These are phyloP conservation scores for Botrytis porri DNA, from an alignment of 2,329 filamentous ascomycete species.

Conservation along the genomic window DNA sequence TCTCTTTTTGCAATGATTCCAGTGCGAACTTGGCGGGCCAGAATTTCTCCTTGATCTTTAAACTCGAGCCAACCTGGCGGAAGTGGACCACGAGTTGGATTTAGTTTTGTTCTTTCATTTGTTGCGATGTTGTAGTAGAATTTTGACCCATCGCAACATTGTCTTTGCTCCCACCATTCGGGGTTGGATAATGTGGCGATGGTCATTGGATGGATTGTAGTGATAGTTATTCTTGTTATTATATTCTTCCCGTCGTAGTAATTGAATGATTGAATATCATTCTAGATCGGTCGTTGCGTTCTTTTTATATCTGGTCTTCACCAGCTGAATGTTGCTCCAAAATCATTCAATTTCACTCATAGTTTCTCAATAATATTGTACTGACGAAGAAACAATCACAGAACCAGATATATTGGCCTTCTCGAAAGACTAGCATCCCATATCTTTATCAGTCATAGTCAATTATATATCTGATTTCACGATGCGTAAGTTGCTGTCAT, in stretches of 20 bases:
- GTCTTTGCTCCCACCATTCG: constrained; percentile 18
- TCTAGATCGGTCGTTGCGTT: neutral
- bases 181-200: neutral
- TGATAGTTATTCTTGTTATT: neutral
- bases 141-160: constrained; percentile 10
- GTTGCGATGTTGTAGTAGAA: constrained; percentile 18
- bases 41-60: neutral
- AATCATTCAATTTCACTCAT: neutral
- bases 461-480: neutral
- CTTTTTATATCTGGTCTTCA: neutral
- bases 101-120: constrained; percentile 13
- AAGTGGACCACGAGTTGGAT: constrained; percentile 2
- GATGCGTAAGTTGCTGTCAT: neutral
- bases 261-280: neutral
- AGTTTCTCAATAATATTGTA: neutral
- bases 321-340: neutral
- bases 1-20: constrained; percentile 17
- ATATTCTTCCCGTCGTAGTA: neutral
- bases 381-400: neutral
- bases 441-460: neutral
- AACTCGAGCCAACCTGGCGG: constrained; percentile 2
- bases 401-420: neutral
- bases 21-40: constrained; percentile 11
- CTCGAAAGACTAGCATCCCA: neutral
- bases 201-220: neutral